These are phyloP conservation scores for Eutrema japonicum DNA, from an alignment of 345 rosid genomes.

Conservation along the genomic window DNA sequence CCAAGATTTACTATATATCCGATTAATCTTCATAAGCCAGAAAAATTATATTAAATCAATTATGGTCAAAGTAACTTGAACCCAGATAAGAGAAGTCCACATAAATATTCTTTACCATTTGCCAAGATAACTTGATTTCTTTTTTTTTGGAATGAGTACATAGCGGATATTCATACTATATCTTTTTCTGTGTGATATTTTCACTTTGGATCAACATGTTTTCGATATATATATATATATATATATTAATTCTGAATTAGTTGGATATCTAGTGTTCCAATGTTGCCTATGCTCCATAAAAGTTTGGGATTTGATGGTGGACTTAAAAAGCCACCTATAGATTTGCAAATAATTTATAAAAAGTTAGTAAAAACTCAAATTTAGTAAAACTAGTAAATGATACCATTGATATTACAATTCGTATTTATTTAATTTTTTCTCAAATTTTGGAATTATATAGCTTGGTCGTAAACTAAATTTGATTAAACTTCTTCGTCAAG, in stretches of 20 bases:
- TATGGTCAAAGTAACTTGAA: too few species aligned
- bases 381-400: not conserved
- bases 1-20: too few species aligned
- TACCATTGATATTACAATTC: not conserved
- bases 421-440: not conserved
- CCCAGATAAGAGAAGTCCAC: too few species aligned
- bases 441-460: not conserved
- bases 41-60: too few species aligned
- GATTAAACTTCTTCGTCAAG: not conserved
- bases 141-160: not conserved
- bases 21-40: too few species aligned
- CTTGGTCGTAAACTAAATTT: not conserved
- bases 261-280: not conserved
- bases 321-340: too few species aligned
- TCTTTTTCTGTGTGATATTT: not conserved
- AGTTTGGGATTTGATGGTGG: not conserved
- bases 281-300: not conserved
- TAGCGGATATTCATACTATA: not conserved
- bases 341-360: too few species aligned
- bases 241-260: not conserved
- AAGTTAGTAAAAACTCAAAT: not conserved
- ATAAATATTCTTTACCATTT: too few species aligned
- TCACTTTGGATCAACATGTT: not conserved
- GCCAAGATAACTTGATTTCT: too few species aligned
- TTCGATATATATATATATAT: not conserved